Evolutionary conservation across 441 rosid species (phyloP), one percentile per base, ranked within the genome.

Genomic region (Adansonia rubrostipa): DNA sequence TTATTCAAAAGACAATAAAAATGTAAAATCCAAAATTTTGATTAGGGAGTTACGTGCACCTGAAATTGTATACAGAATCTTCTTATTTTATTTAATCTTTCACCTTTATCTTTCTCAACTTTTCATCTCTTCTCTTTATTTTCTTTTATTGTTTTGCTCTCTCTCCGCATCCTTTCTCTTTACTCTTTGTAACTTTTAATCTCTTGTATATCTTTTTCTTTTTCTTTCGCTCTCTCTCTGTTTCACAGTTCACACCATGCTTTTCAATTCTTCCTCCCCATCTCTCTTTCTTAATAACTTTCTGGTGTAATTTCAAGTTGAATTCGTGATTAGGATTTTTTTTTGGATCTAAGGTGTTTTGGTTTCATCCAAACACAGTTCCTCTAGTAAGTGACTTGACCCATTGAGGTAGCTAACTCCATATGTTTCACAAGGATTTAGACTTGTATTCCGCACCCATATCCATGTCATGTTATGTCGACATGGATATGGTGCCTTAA

Each of bases 1-100:
- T 36, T 62, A 62, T n/a, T 62, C 67, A 28, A 62, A 62, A 33
- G 42, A 62, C 19, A 28, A 62, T 62, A 44, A 62, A 62, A 62
- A 62, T 28, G 17, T 51, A 33, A 72, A 69, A 33, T 28, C 33
- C 33, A 28, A 28, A 28, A 28, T 2, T 28, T 28, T 28, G 33
- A 28, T 28, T 28, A 28, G 2, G 33, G 33, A 28, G 33, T 28
- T 28, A 28, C 33, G 33, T 28, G 33, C 33, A 28, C 33, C 33
- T 1, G 33, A 1, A 28, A 28, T 28, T 28, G 33, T 28, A 28
- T 28, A 28, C 33, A 28, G 33, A 28, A 28, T 28, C 33, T 28
- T 28, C 33, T 28, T 28, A 28, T 2, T 28, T 28, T 1, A 28
- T 28, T 28, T 28, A 28, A 40, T 40, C 44, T 40, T 40, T 40